A percentile compares a stretch with the other conserved stretches of the same genome.
Conservation (phyloP, 441 rosid species). For the Pelargonium citronellum region DNA sequence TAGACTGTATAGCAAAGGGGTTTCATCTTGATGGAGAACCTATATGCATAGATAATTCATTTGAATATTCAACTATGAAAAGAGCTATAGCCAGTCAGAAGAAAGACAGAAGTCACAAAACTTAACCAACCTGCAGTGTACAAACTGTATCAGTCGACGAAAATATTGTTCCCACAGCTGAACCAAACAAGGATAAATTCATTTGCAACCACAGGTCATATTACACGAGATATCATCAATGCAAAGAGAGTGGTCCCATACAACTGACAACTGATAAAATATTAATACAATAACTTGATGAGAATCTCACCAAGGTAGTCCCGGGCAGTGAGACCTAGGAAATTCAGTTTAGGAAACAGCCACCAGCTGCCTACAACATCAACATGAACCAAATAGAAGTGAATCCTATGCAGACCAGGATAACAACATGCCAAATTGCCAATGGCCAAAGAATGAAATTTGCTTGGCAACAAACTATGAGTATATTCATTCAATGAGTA, state of each 20-base stretch:
- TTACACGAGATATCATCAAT: background rate
- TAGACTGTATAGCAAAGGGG: slow-evolving; percentile 72
- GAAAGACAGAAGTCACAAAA: background rate
- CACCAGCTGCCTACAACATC: slow-evolving; percentile 63
- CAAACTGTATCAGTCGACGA: slow-evolving; percentile 89
- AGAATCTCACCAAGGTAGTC: slow-evolving; percentile 63
- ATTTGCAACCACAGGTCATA: slow-evolving; percentile 9
- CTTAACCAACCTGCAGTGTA: slow-evolving; percentile 68
- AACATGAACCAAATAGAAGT: slow-evolving; percentile 11
- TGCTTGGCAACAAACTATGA: background rate
- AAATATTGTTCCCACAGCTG: slow-evolving; percentile 86
- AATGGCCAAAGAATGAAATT: background rate
- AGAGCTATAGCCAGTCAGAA: background rate
- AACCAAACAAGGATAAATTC: slow-evolving; percentile 20
- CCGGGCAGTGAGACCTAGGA: slow-evolving; percentile 43
- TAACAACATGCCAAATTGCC: background rate
- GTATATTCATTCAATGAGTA: background rate
- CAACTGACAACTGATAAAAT: too few species aligned
- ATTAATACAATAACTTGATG: background rate
- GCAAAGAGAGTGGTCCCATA: background rate
- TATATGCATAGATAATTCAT: slow-evolving; percentile 17
- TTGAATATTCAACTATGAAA: background rate
- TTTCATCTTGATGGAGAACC: slow-evolving; percentile 92
- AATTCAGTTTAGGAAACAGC: slow-evolving; percentile 59
- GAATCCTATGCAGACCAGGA: background rate